A percentile compares a stretch with the other conserved stretches of the same genome.
Evolutionary conservation across 305 asterid species (phyloP).

Genomic region (Fraxinus velutina): DNA sequence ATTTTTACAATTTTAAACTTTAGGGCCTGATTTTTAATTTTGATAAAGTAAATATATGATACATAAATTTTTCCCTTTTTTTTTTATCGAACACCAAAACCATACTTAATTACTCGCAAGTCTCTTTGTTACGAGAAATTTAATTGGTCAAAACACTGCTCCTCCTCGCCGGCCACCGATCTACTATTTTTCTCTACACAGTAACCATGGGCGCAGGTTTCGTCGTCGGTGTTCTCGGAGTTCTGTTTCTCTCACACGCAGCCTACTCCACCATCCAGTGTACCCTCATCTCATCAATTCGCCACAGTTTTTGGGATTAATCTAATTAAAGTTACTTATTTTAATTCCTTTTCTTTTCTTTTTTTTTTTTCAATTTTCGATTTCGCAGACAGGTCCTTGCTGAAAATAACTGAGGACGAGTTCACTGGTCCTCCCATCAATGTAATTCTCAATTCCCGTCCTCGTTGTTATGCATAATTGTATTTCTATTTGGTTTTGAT

Average conservation of each 20-base stretch:
- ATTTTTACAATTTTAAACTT: too few species aligned
- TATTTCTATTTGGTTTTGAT: not conserved
- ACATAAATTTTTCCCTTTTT: too few species aligned
- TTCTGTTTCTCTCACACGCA: constrained; percentile 67
- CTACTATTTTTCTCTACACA: constrained; percentile 3
- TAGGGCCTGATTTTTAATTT: too few species aligned
- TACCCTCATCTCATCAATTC: constrained; percentile 22
- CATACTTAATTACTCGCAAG: not conserved
- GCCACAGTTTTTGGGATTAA: not conserved
- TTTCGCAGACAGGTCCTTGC: constrained; percentile 65
- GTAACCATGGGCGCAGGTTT: constrained; percentile 53
- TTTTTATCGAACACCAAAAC: too few species aligned
- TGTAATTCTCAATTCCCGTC: constrained; percentile 34
- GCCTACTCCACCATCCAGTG: constrained; percentile 81
- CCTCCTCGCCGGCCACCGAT: constrained; percentile 17
- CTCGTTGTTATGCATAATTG: not conserved
- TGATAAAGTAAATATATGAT: too few species aligned
- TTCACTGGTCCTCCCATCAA: constrained; percentile 70
- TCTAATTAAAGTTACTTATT: not conserved
- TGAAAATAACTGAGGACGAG: constrained; percentile 75
- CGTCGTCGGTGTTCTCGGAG: constrained; percentile 59
- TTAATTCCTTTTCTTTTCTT: not conserved
- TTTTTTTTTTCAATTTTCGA: not conserved
- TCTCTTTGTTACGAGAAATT: not conserved
- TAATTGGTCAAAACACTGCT: not conserved